Conservation (phyloP, 1,284 basidiomycete genomes). For the Cystobasidium sp. region DNA sequence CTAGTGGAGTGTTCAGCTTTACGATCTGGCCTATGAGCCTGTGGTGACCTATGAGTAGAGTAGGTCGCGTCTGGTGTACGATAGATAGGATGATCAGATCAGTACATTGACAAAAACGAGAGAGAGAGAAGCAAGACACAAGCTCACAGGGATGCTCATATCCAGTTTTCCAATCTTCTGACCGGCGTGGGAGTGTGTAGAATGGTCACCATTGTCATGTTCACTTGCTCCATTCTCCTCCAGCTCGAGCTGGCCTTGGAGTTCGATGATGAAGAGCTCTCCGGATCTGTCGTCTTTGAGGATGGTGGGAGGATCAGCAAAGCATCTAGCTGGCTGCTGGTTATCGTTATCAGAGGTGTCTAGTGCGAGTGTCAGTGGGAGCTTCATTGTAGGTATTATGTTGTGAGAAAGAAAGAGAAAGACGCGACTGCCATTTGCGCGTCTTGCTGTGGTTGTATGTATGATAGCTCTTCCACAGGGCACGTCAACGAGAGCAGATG, state of each 20-base stretch:
- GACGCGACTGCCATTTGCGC: background rate
- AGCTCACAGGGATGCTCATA: constrained; percentile 48
- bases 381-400: background rate
- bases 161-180: constrained; percentile 51
- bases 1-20: constrained; percentile 48
- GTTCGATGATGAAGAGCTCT: constrained; percentile 52
- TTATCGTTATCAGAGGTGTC: background rate
- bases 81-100: background rate
- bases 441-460: no score
- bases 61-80: constrained; percentile 49
- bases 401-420: background rate
- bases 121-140: background rate
- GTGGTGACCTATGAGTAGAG: constrained; percentile 51
- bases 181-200: constrained; percentile 16
- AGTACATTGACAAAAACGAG: background rate
- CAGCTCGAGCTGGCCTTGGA: constrained; percentile 51
- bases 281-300: constrained; percentile 4
- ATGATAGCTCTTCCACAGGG: no score
- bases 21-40: constrained; percentile 51
- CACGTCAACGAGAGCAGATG: background rate
- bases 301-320: constrained; percentile 4
- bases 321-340: background rate
- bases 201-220: background rate
- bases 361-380: constrained; percentile 22
- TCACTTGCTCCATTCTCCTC: constrained; percentile 11